phyloP scores from a whole-genome alignment of 2,329 filamentous ascomycete genomes.

The Pezicula carpinea region DNA sequence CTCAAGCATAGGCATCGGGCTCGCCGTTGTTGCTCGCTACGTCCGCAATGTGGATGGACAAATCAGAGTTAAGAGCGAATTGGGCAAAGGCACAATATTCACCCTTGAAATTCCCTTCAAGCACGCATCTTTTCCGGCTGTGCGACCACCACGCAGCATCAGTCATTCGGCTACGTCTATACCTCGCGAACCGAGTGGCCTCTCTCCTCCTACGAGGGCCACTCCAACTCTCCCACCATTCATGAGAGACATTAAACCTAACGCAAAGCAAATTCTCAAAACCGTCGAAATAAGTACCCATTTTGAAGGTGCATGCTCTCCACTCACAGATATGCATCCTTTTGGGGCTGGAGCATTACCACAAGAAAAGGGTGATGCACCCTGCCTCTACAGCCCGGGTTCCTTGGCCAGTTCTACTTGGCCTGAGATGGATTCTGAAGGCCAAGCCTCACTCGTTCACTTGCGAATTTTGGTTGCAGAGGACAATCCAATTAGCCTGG shows the following conservation, averaged over 20 bases:
- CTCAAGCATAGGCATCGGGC: slow-evolving; percentile 11
- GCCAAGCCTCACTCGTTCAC: slow-evolving; percentile 42
- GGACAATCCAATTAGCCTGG: slow-evolving; percentile 78
- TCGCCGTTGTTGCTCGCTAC: slow-evolving; percentile 19
- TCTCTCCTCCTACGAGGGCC: not conserved
- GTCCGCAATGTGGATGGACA: slow-evolving; percentile 20
- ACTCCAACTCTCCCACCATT: not conserved
- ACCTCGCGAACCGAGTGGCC: not conserved
- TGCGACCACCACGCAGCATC: not conserved
- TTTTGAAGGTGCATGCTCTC: not conserved
- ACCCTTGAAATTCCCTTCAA: slow-evolving; percentile 19
- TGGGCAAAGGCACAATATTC: slow-evolving; percentile 22
- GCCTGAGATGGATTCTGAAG: slow-evolving; percentile 58
- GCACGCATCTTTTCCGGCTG: slow-evolving; percentile 2
- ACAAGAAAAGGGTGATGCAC: not conserved
- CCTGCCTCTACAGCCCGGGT: not conserved
- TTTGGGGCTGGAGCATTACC: not conserved
- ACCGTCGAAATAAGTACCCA: not conserved
- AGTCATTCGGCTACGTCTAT: not conserved
- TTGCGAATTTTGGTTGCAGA: slow-evolving; percentile 67
- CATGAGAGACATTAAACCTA: not conserved
- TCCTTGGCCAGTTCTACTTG: slow-evolving; percentile 2
- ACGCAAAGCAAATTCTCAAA: slow-evolving; percentile 1
- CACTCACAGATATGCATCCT: not conserved
- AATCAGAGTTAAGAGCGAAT: slow-evolving; percentile 17